A percentile compares a stretch with the other conserved stretches of the same genome.
phyloP scores from a whole-genome alignment of 495 filamentous ascomycete genomes.

The Xanthoparmelia taractica region DNA sequence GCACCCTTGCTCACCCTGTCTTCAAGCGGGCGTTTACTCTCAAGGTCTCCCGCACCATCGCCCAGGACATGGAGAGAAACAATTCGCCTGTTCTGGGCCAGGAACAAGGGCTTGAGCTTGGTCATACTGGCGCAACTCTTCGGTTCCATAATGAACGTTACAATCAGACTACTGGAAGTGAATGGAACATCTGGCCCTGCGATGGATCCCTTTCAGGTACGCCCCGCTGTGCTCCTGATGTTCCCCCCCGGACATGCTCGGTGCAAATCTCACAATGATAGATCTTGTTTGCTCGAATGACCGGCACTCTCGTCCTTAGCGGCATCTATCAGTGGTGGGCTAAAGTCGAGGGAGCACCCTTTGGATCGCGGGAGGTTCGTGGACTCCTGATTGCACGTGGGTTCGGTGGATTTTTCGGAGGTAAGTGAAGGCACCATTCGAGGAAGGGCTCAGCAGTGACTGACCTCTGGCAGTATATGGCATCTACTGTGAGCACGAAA shows the following conservation, averaged over 20 bases:
- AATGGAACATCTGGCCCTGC: conserved; percentile 54
- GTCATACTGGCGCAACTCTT: conserved; percentile 76
- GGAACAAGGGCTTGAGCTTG: conserved; percentile 66
- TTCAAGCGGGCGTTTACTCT: conserved; percentile 9
- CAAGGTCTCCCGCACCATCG: conserved; percentile 20
- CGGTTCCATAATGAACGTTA: conserved; percentile 80
- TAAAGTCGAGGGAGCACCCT: conserved; percentile 57
- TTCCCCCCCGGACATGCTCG: neutral
- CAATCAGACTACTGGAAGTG: conserved; percentile 68
- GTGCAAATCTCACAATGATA: conserved; percentile 22
- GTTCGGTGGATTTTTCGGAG: conserved; percentile 70
- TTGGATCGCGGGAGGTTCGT: conserved; percentile 60
- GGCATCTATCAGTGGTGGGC: conserved; percentile 69
- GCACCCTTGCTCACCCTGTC: conserved; percentile 8
- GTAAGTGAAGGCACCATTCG: neutral
- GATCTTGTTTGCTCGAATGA: conserved; percentile 80
- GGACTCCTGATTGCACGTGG: conserved; percentile 62
- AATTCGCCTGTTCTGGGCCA: conserved; percentile 35
- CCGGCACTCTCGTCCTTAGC: conserved; percentile 60
- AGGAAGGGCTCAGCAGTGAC: neutral
- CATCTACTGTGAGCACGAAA: conserved; percentile 51
- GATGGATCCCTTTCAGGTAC: conserved; percentile 76
- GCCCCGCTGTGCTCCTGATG: neutral
- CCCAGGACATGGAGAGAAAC: conserved; percentile 29
- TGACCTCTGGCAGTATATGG: conserved; percentile 48